phyloP scores from a whole-genome alignment of 1,284 basidiomycete species.

The Ceratobasidium theobromae region DNA sequence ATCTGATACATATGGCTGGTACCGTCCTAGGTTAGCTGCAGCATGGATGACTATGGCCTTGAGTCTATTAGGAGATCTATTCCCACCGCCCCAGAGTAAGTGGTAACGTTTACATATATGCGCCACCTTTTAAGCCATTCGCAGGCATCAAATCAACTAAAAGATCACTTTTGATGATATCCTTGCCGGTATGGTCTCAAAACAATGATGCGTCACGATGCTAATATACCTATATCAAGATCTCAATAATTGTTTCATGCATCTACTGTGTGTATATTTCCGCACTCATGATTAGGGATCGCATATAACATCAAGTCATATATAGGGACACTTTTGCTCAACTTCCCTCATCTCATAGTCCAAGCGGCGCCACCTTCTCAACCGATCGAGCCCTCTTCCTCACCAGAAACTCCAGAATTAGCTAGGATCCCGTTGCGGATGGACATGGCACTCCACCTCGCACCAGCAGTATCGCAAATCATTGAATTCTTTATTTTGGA shows the following conservation, averaged over 20 bases:
- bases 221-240: conserved; percentile 43
- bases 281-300: background rate
- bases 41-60: conserved; percentile 56
- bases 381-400: conserved; percentile 46
- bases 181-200: conserved; percentile 56
- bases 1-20: background rate
- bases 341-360: conserved; percentile 58
- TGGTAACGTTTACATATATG: conserved; percentile 17
- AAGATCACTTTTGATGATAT: conserved; percentile 58
- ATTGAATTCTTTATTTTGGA: conserved; percentile 74
- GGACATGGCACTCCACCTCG: conserved; percentile 68
- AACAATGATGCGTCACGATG: background rate
- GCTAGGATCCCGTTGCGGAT: conserved; percentile 59
- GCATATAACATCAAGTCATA: too few species aligned
- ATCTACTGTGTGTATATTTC: conserved; percentile 56
- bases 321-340: conserved; percentile 54
- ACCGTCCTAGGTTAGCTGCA: conserved; percentile 48
- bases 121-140: background rate
- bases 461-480: conserved; percentile 61
- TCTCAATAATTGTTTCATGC: conserved; percentile 64
- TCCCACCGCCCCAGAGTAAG: conserved; percentile 52
- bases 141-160: conserved; percentile 53
- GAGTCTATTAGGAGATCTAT: conserved; percentile 52
- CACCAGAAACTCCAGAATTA: conserved; percentile 44
- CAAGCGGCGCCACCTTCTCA: conserved; percentile 40